Percentiles rank a stretch among this genome's conserved stretches.
Evolutionary conservation across 139 green algal genomes (phyloP).

Genomic region (Dunaliella primolecta): DNA sequence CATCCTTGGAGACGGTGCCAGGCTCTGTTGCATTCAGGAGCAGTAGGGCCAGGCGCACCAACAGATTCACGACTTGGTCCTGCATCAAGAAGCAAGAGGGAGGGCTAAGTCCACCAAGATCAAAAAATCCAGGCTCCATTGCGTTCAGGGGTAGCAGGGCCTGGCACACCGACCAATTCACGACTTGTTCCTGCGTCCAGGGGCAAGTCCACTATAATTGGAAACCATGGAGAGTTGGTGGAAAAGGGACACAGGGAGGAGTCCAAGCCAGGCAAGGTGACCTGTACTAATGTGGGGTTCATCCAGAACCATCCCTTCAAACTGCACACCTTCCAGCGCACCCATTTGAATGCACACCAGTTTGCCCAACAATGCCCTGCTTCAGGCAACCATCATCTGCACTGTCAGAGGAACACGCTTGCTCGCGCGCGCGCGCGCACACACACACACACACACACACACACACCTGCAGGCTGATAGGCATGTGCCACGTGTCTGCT

Average conservation of each 20-base stretch:
- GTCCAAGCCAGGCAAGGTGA: no score
- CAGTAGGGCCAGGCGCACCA: slow-evolving; percentile 66
- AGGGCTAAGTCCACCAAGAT: no score
- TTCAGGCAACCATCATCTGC: neutral
- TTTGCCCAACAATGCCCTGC: neutral
- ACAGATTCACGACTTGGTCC: slow-evolving; percentile 69
- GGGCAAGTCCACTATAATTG: no score
- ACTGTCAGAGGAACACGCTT: neutral
- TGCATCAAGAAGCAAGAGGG: no score
- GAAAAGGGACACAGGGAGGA: no score
- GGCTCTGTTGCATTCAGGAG: slow-evolving; percentile 27
- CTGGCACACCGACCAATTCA: no score
- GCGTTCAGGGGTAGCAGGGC: neutral
- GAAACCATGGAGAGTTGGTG: no score
- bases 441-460: no score
- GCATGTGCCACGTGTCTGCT: neutral
- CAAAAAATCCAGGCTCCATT: no score
- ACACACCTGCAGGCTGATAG: neutral
- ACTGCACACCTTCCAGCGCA: neutral
- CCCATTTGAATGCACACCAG: neutral
- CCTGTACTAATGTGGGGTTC: neutral
- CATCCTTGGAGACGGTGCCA: slow-evolving; percentile 28
- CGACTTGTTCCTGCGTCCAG: no score
- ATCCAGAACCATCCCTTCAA: neutral
- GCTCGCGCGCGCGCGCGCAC: no score